A percentile compares a stretch with the other conserved stretches of the same genome.
phyloP scores from a whole-genome alignment of 495 filamentous ascomycete species.

The Neurospora sp. region DNA sequence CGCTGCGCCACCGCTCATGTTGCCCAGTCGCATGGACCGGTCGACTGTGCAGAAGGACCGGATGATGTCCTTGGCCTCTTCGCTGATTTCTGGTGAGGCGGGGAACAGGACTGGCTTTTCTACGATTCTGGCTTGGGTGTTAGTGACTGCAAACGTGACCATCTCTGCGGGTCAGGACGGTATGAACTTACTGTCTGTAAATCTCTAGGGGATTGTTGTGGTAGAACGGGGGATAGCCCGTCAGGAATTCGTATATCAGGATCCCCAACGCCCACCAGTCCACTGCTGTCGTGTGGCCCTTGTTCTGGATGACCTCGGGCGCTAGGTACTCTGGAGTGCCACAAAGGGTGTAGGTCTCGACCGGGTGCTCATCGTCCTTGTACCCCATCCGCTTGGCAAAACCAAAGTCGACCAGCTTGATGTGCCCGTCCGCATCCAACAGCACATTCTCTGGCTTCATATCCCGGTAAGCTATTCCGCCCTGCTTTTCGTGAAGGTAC shows the following conservation, averaged over 20 bases:
- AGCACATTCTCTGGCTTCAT: conserved; percentile 95
- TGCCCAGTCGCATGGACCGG: conserved; percentile 74
- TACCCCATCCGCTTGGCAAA: conserved; percentile 77
- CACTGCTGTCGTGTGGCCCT: conserved; percentile 90
- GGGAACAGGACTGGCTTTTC: conserved; percentile 65
- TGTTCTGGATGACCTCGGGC: conserved; percentile 92
- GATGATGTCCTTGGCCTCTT: conserved; percentile 76
- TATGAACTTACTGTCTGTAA: conserved; percentile 63
- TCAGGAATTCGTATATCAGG: conserved; percentile 89
- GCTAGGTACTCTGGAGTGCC: conserved; percentile 96
- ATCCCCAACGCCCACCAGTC: conserved; percentile 99
- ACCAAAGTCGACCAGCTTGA: conserved; percentile 97
- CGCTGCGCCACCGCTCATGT: conserved; percentile 71
- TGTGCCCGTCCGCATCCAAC: conserved; percentile 81
- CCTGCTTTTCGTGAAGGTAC: conserved; percentile 75
- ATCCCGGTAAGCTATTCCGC: conserved; percentile 85
- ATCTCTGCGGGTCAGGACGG: background rate
- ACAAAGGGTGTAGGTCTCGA: conserved; percentile 92
- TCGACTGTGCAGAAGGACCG: conserved; percentile 80
- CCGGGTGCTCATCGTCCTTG: conserved; percentile 34
- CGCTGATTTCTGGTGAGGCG: conserved; percentile 49
- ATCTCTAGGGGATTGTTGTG: conserved; percentile 93
- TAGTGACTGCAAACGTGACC: background rate
- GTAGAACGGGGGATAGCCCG: conserved; percentile 96
- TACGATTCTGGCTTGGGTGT: conserved; percentile 47